These are phyloP conservation scores for Apium graveolens DNA, from an alignment of 129 eudicot species.

Conservation along the genomic window DNA sequence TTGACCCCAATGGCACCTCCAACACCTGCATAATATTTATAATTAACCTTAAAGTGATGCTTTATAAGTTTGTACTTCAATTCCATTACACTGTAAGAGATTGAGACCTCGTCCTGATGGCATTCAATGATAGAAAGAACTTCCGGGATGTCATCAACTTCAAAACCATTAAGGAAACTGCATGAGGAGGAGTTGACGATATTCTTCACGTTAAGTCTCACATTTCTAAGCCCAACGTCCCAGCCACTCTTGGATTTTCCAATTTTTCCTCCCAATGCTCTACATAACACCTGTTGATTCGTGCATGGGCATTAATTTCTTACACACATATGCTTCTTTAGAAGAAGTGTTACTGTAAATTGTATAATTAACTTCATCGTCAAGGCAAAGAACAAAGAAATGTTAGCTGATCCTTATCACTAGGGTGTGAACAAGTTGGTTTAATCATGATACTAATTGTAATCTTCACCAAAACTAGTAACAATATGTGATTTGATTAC, in stretches of 20 bases:
- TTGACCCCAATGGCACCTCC: conserved; percentile 59
- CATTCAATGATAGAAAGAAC: conserved; percentile 64
- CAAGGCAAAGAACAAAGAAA: too few species aligned
- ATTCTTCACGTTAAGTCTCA: conserved; percentile 31
- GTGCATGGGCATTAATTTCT: neutral
- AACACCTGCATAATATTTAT: conserved; percentile 21
- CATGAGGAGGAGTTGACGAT: conserved; percentile 15
- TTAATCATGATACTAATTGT: too few species aligned
- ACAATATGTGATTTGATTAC: conserved; percentile 12
- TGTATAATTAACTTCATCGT: too few species aligned
- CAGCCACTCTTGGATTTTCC: conserved; percentile 62
- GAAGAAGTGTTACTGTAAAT: neutral
- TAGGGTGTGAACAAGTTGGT: too few species aligned
- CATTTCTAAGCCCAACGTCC: conserved; percentile 72
- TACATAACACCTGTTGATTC: conserved; percentile 47
- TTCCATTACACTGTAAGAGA: neutral
- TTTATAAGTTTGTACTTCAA: neutral
- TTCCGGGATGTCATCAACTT: conserved; percentile 27
- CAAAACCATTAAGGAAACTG: conserved; percentile 17
- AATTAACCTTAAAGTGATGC: neutral
- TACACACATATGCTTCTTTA: neutral
- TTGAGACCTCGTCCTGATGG: conserved; percentile 75
- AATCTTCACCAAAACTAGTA: neutral
- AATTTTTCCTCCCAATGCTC: conserved; percentile 85
- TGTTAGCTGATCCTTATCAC: too few species aligned